phyloP scores from a whole-genome alignment of 352 stramenopile genomes.

The Phytopythium helicoides region DNA sequence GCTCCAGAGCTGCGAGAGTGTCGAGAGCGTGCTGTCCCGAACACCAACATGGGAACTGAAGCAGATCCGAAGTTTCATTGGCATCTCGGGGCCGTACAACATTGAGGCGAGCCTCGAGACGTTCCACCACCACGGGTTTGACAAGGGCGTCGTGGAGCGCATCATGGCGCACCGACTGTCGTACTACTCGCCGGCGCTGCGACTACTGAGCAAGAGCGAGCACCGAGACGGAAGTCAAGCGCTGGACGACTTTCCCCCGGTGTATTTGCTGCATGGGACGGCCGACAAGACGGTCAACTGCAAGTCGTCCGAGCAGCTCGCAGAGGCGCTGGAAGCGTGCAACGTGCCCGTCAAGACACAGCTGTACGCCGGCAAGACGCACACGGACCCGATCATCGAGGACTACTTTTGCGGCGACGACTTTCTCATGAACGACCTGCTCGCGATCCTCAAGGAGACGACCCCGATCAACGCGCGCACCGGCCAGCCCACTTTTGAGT shows the following conservation, averaged over 20 bases:
- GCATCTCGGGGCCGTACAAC: conserved; percentile 88
- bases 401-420: conserved; percentile 69
- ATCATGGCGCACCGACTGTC: conserved; percentile 78
- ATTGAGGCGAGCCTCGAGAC: conserved; percentile 70
- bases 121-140: conserved; percentile 85
- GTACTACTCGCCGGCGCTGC: conserved; percentile 56
- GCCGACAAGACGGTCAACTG: conserved; percentile 61
- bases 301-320: conserved; percentile 53
- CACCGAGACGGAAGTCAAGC: conserved; percentile 20
- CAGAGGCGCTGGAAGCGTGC: conserved; percentile 39
- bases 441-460: conserved; percentile 41
- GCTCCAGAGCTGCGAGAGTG: conserved; percentile 24
- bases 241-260: conserved; percentile 45
- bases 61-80: conserved; percentile 78
- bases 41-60: conserved; percentile 57
- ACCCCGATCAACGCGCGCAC: conserved; percentile 29
- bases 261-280: conserved; percentile 66
- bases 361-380: conserved; percentile 81
- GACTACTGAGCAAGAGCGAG: conserved; percentile 37
- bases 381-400: conserved; percentile 93
- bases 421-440: conserved; percentile 51
- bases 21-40: conserved; percentile 25
- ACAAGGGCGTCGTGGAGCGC: conserved; percentile 63
- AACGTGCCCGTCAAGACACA: conserved; percentile 44
- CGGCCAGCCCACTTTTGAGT: conserved; percentile 28